Evolutionary conservation across 1,284 basidiomycete species (phyloP), one percentile per base, ranked within the genome.

Genomic region (Ustilago hordei): DNA sequence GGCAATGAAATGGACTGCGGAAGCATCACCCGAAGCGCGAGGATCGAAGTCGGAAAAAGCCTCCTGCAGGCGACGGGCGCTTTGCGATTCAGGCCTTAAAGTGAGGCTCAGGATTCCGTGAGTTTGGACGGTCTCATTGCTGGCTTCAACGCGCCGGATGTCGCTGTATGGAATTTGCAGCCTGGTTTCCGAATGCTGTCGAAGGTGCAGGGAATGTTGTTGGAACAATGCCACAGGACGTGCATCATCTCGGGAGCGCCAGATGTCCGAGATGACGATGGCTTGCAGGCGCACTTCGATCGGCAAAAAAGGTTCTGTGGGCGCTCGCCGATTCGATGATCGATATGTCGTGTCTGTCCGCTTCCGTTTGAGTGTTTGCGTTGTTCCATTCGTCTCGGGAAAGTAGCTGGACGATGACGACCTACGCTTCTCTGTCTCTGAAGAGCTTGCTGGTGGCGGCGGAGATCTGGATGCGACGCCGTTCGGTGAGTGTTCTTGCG

Each of bases 211-310:
- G 13, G 36, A 15, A 13, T 55, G 31, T 9, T 3, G 4, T 11
- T 67, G 12, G 39, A 69, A 35, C 2, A 62, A 11, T 11, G 43
- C 52, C 13, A 19, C 1, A 23, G 19, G 38, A 3, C 45, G 34
- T 15, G 43, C 47, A 8, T 34, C 12, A 7, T 58, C 48, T 12
- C 38, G 57, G 8, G 68, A 71, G 28, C 62, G 61, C 69, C 69
- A 76, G 11, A 63, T 11, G 47, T 76, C 74, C 8, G 69, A 66
- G 8, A 75, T 39, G 23, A 65, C 64, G 50, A 75, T 48, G 11
- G 62, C 58, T 4, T 58, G 13, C 19, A 74, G 65, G 15, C 23
- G 54, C 8, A 74, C 39, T 8, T 58, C 50, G 55, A 39, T 39
- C 8, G 62, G 55, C 11, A 19, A 2, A 6, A 7, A 4, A 13